These are phyloP conservation scores for Trichoderma gracile DNA, from an alignment of 2,329 filamentous ascomycete species.

Conservation along the genomic window DNA sequence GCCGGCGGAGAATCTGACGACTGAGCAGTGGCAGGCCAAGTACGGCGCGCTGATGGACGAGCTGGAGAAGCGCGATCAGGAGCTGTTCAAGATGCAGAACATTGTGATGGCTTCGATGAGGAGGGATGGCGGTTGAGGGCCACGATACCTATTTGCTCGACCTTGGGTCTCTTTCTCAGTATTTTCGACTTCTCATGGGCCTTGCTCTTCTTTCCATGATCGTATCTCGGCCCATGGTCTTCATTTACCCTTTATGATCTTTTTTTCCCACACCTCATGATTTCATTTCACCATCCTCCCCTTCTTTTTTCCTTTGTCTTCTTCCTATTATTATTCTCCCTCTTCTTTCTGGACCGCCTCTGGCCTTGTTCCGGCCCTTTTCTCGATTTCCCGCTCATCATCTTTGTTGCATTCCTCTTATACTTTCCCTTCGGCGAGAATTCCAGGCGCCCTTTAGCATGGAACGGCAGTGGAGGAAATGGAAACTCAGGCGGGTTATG, in stretches of 20 bases:
- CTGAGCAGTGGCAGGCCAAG: conserved; percentile 52
- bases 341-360: background rate
- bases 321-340: background rate
- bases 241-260: too few species aligned
- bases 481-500: background rate
- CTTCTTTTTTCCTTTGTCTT: background rate
- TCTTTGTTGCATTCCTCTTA: background rate
- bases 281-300: too few species aligned
- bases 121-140: conserved; percentile 24
- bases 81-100: conserved; percentile 47
- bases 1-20: conserved; percentile 33
- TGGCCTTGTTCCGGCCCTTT: too few species aligned
- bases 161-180: background rate
- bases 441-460: background rate
- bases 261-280: too few species aligned
- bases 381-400: too few species aligned
- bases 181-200: too few species aligned
- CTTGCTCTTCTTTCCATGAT: too few species aligned
- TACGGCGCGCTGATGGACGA: conserved; percentile 60
- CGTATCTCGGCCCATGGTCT: too few species aligned
- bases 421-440: background rate
- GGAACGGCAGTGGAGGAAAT: background rate
- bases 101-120: conserved; percentile 45
- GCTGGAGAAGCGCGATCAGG: conserved; percentile 59
- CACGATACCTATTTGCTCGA: conserved; percentile 27